Evolutionary conservation across 148 eudicot genomes (phyloP).

Genomic region (Camellia japonica): DNA sequence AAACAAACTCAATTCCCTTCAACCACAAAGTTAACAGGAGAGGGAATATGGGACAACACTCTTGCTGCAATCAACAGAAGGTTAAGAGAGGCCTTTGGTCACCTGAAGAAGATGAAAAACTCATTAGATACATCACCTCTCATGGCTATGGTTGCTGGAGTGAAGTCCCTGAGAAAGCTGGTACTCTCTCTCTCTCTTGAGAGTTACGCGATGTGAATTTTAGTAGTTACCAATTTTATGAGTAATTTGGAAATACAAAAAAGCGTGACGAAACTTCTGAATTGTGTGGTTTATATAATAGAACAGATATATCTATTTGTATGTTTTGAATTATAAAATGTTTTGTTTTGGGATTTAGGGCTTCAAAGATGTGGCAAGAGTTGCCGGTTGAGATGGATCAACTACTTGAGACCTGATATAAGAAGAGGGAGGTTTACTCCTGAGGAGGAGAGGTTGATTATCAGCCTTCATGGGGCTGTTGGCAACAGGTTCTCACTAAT

Average conservation of each 20-base stretch:
- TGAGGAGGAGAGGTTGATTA: constrained; percentile 87
- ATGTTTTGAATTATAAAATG: neutral
- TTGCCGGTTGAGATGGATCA: constrained; percentile 93
- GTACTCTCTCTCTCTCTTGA: constrained; percentile 25
- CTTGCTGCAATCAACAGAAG: constrained; percentile 96
- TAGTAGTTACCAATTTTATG: too few species aligned
- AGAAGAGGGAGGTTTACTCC: constrained; percentile 82
- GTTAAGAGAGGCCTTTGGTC: constrained; percentile 97
- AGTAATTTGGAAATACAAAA: too few species aligned
- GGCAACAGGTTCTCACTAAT: constrained; percentile 70
- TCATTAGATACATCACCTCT: constrained; percentile 69
- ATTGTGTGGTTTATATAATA: too few species aligned
- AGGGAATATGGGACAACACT: constrained; percentile 72
- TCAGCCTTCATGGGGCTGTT: constrained; percentile 84
- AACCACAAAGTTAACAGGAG: neutral
- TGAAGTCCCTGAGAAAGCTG: constrained; percentile 97
- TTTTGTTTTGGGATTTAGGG: constrained; percentile 33
- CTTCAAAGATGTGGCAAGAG: constrained; percentile 97
- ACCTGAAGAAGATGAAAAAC: constrained; percentile 91
- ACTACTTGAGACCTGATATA: constrained; percentile 85
- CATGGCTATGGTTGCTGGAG: constrained; percentile 99
- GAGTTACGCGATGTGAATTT: too few species aligned
- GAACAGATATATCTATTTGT: neutral
- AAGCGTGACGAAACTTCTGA: too few species aligned
- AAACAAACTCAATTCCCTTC: neutral